Base-by-base conservation (phyloP, 2,329 filamentous ascomycete species). In the Cyphellophora europaea region DNA sequence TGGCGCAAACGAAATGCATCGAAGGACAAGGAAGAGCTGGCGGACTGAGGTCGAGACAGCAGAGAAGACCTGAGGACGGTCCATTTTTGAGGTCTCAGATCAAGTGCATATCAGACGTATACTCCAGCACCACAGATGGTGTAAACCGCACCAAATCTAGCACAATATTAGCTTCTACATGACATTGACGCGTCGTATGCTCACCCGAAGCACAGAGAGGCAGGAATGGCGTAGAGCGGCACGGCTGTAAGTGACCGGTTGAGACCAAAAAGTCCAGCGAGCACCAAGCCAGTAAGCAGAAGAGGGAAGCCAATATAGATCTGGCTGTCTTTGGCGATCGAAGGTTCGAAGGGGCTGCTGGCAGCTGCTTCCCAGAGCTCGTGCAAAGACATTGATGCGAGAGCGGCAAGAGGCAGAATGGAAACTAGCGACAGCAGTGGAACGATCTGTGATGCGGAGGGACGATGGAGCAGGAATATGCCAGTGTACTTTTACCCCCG, bases 111-210 rank as follows among this genome's bases (percentile, higher is more conserved):
- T 33, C 33, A 98, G 61, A 98, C 86, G 78, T 98, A 96, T 56
- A 98, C 91, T 59, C 91, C 91, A 58, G 91, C 91, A 41, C 88
- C 91, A 65, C 91, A 98, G 65, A 98, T 96, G 82, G 95, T 94
- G 66, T 91, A 95, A 30, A 98, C 87, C 33, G 89, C 81, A 51
- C 91, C 91, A 61, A 94, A 83, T 33, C 89, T 95, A 38, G 28
- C 19, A 13, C 39, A n/a, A n/a, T n/a, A n/a, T 49, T 27, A 41
- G 29, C n/a, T n/a, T n/a, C n/a, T n/a, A n/a, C n/a, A n/a, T n/a
- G n/a, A n/a, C n/a, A n/a, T n/a, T n/a, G n/a, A n/a, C 15, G 35
- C 38, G 31, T 5, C 11, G 6, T 14, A 40, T 29, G 54, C 84
- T 54, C 78, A 96, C 89, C 84, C 89, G 65, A 95, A 76, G 44